phyloP scores from a whole-genome alignment of 2,329 filamentous ascomycete genomes.

The Spiromastix sp. region DNA sequence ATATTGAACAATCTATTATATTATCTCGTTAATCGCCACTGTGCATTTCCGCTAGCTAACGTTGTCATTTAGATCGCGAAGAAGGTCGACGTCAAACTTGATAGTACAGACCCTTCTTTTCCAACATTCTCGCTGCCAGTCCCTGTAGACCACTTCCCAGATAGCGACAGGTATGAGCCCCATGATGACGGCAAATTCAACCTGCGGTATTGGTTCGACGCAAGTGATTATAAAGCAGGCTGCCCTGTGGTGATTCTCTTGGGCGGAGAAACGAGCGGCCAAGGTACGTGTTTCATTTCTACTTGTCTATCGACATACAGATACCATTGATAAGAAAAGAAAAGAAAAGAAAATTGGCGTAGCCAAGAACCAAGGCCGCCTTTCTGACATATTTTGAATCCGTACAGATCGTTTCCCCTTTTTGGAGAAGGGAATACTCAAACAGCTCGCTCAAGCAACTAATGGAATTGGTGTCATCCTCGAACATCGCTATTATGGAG shows the following conservation, averaged over 20 bases:
- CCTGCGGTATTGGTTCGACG: conserved; percentile 76
- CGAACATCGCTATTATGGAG: conserved; percentile 81
- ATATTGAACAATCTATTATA: too few species aligned
- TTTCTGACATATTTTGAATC: too few species aligned
- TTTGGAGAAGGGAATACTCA: conserved; percentile 67
- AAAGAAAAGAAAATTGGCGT: conserved; percentile 6
- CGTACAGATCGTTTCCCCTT: conserved; percentile 52
- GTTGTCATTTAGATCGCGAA: too few species aligned
- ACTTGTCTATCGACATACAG: neutral
- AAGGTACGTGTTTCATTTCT: conserved; percentile 8
- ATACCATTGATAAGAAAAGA: neutral
- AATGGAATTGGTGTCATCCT: conserved; percentile 68
- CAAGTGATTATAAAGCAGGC: conserved; percentile 61
- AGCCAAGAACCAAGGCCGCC: too few species aligned
- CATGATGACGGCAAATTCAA: conserved; percentile 59
- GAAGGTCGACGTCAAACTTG: too few species aligned
- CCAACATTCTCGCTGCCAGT: conserved; percentile 43
- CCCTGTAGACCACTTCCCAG: conserved; percentile 73
- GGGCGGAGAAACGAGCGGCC: conserved; percentile 56
- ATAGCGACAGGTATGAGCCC: conserved; percentile 66
- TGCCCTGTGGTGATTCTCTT: conserved; percentile 73
- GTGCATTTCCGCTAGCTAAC: too few species aligned
- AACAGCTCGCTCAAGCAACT: conserved; percentile 59
- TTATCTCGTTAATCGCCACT: too few species aligned
- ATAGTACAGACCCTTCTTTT: too few species aligned